Base-by-base conservation (phyloP, 257 asterid species). In the Asclepias syriaca region DNA sequence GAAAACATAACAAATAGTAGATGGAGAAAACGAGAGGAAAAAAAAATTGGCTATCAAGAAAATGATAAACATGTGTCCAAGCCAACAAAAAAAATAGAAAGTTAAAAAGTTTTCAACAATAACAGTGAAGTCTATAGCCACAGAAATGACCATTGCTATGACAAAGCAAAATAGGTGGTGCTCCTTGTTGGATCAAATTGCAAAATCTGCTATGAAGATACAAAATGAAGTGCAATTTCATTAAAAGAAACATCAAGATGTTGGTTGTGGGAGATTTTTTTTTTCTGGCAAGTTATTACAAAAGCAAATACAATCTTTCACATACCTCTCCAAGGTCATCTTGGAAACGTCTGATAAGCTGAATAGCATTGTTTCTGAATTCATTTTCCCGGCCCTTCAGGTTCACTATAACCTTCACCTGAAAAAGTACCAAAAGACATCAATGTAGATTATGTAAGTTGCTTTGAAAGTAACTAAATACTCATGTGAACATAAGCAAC, bases 301-400 rank as follows among this genome's bases (percentile, higher is more conserved):
- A 45, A 45, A 48, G 21, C 50, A 21, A 19, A 24, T 39, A 1
- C 46, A 66, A 66, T 43, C 0, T 15, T 54, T 6, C 13, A 48
- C 50, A 56, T 85, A 94, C 98, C 97, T 95, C 98, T 69, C 97
- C 99, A 0, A 95, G 64, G 50, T 92, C 99, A 78, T 53, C 77
- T 71, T 92, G 99, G 72, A 95, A 95, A 76, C 93, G 92, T 78
- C 85, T 85, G 74, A 95, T 56, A 68, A 95, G 97, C 86, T 90
- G 98, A 57, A 88, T 83, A 60, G 99, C 99, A 37, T 88, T 88
- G 81, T 85, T 92, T 81, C 96, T 86, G 78, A 90, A 95, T 66
- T 86, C 95, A 51, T 90, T 95, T 79, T 91, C 94, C 74, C 99
- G 93, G 65, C 99, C 99, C 83, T 95, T 95, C 82, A 95, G 82